Base-by-base conservation (phyloP, 768 basidiomycete species). In the Lentinula boryana region DNA sequence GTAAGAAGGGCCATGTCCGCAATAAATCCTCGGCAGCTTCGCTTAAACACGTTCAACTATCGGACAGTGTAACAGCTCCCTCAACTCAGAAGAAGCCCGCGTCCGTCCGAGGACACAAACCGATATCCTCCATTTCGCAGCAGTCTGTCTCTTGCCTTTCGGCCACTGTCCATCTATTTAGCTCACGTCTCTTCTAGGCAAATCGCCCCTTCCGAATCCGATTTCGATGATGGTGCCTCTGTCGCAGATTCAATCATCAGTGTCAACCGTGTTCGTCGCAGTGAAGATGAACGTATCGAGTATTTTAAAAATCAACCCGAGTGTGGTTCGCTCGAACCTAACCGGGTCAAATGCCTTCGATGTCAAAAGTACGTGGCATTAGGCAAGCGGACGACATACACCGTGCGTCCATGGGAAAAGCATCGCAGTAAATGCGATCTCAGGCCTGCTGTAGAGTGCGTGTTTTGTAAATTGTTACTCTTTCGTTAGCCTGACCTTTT, bases 281-380 rank as follows among this genome's bases (percentile, higher is more conserved):
- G 76, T 23, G 87, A 87, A 72, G 71, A 74, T 7, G 86, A 88
- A 64, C 83, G 88, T 32, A 78, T 83, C 40, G 77, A 84, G 66
- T 85, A 85, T 69, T 84, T 86, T 69, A 79, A 80, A 63, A 83
- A 85, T 62, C 82, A 89, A 64, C 74, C 84, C 5, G 78, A 83
- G 52, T 85, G 85, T 62, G 78, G 78, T 32, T 36, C 56, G 8
- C 69, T 87, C 50, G 85, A 87, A 60, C 77, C 81, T 1, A 79
- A 83, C 70, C 76, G 79, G 8, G 85, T 79, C n/a, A 76, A 78
- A 56, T 90, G 88, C 66, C 78, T 71, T 18, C 73, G 80, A 36
- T 90, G 88, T 68, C 71, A 80, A 43, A 80, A 81, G 62, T 78
- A 78, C 71, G 78, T 89, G 16, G 75, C 77, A 43, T 76, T 90